Evolutionary conservation across 225 moss, liverwort and hornwort genomes (phyloP).

Genomic region (Antitrichia curtipendula): DNA sequence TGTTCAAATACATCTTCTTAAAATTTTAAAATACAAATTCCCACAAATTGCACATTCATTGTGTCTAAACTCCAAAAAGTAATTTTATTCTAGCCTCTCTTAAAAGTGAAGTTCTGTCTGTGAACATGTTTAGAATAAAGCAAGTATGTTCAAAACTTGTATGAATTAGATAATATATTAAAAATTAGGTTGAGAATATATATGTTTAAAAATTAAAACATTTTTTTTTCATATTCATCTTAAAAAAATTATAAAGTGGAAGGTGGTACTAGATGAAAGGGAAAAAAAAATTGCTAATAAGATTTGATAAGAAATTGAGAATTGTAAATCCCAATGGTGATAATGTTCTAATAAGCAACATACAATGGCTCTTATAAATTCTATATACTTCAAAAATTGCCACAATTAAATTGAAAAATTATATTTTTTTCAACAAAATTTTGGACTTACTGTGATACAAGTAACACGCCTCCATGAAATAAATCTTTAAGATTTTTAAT

Average conservation of each 20-base stretch:
- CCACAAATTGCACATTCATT: background rate
- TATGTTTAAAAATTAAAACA: background rate
- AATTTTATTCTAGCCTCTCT: background rate
- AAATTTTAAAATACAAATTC: background rate
- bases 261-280: background rate
- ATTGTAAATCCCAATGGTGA: too few relatives aligned
- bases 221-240: background rate
- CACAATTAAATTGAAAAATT: too few relatives aligned
- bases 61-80: background rate
- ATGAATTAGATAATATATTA: fast-evolving
- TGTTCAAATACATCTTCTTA: background rate
- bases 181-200: background rate
- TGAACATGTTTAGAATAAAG: background rate
- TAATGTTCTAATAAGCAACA: background rate
- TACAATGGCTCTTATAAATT: background rate
- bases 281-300: background rate
- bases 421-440: background rate
- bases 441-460: background rate
- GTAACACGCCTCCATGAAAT: background rate
- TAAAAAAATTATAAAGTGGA: too few relatives aligned
- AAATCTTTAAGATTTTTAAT: background rate
- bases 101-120: background rate
- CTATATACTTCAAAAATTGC: background rate
- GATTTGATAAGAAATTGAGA: background rate
- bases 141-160: background rate